Percentiles rank a stretch among this genome's conserved stretches.
Evolutionary conservation across 2,329 filamentous ascomycete genomes (phyloP).

Genomic region (Fusarium coffeatum): DNA sequence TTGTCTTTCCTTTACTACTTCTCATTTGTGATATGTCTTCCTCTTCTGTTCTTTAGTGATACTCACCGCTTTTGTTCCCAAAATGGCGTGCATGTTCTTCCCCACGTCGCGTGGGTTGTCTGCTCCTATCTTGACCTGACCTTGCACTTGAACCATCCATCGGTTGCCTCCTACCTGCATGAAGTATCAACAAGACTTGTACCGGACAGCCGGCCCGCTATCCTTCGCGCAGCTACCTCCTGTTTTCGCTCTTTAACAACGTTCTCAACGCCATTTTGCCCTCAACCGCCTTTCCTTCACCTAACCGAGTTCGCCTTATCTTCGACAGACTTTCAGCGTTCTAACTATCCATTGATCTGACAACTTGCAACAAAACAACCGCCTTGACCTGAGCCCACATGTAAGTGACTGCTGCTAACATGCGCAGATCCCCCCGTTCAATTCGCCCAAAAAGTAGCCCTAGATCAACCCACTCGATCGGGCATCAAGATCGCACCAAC

Average conservation of each 20-base stretch:
- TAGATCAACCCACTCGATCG: conserved; percentile 48
- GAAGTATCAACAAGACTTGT: conserved; percentile 57
- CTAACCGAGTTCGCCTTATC: conserved; percentile 43
- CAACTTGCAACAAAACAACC: conserved; percentile 62
- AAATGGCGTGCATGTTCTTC: conserved; percentile 9
- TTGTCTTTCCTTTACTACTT: not conserved
- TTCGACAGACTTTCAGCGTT: conserved; percentile 62
- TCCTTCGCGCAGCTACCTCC: conserved; percentile 67
- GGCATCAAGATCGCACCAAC: conserved; percentile 53
- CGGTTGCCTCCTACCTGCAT: conserved; percentile 56
- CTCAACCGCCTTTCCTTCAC: conserved; percentile 46
- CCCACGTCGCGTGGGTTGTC: conserved; percentile 18
- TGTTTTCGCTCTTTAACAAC: conserved; percentile 58
- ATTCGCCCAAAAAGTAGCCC: not conserved
- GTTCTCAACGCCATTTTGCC: conserved; percentile 61
- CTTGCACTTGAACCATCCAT: conserved; percentile 56
- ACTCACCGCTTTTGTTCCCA: conserved; percentile 25
- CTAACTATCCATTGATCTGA: conserved; percentile 61
- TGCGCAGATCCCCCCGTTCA: not conserved
- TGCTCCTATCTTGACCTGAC: conserved; percentile 56
- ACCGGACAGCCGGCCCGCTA: conserved; percentile 60
- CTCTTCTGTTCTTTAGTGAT: not conserved
- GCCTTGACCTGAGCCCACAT: conserved; percentile 47
- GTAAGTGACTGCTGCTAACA: conserved; percentile 30
- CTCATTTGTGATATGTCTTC: not conserved